Conservation (phyloP, 352 stramenopile genomes). For the Phytophthora foliorum region DNA sequence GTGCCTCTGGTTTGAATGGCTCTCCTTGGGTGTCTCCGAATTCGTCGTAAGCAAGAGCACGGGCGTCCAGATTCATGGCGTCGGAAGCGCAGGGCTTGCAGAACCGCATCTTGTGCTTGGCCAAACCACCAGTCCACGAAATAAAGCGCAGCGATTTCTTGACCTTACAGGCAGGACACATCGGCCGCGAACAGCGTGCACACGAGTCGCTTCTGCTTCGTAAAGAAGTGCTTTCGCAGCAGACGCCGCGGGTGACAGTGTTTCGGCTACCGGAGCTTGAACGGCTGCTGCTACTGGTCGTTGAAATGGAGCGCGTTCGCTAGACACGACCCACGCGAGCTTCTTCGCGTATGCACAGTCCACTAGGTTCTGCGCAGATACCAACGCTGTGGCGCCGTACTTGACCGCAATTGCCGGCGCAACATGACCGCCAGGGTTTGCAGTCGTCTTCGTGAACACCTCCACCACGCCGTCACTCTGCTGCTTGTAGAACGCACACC, state of each 20-base stretch:
- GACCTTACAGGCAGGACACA: constrained; percentile 35
- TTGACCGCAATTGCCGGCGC: constrained; percentile 26
- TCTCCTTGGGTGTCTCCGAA: constrained; percentile 10
- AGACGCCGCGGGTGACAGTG: constrained; percentile 10
- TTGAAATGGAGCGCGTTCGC: constrained; percentile 18
- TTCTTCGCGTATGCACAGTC: constrained; percentile 61
- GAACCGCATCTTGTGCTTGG: constrained; percentile 31
- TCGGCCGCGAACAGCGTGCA: constrained; percentile 29
- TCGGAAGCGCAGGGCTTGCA: constrained; percentile 20
- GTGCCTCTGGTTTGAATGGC: not conserved
- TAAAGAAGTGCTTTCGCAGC: constrained; percentile 14
- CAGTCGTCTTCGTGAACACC: constrained; percentile 43
- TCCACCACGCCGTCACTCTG: constrained; percentile 34
- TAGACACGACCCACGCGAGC: constrained; percentile 46
- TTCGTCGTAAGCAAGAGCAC: constrained; percentile 27
- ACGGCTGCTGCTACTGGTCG: constrained; percentile 19
- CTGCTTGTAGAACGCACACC: constrained; percentile 51
- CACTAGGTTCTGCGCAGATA: constrained; percentile 37
- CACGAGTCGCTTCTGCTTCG: constrained; percentile 33
- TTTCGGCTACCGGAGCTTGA: constrained; percentile 15
- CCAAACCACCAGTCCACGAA: constrained; percentile 17
- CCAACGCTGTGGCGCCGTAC: constrained; percentile 18
- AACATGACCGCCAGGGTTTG: constrained; percentile 30
- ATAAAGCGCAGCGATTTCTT: constrained; percentile 34
- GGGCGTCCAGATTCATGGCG: constrained; percentile 22